Evolutionary conservation across 148 eudicot genomes (phyloP), one percentile per base, ranked within the genome.

Genomic region (Vaccinium corymbosum): DNA sequence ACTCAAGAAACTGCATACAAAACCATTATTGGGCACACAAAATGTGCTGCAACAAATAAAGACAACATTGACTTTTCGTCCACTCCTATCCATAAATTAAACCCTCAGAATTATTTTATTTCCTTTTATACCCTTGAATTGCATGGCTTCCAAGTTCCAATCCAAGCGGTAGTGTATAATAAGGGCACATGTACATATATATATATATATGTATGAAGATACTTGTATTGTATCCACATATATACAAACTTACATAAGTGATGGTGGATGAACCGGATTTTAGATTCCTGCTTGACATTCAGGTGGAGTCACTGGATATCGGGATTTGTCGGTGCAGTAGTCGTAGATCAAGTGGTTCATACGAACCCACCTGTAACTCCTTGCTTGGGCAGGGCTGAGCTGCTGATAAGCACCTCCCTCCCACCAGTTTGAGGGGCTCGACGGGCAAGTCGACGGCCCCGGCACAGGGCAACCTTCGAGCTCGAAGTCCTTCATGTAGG

Each of bases 251-350:
- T 0, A 27, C 25, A 11, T 27, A 66, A 20, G 68, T 62, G 72
- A 66, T 15, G 1, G 72, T 1, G 25, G 7, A 17, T 9, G 10
- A n/a, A 57, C 7, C 4, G 14, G 13, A 20, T 72, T 75, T 89
- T 77, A 91, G 53, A 87, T 87, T 32, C 95, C 94, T 1, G 86
- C 88, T 2, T 17, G 19, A 74, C 98, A 95, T 32, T 95, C 98
- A 0, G 84, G 89, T 22, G 94, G 94, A 29, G 91, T 61, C 48
- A 84, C 76, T 0, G 88, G 85, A 55, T 81, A 86, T 2, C 94
- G 88, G 5, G 94, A 71, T 66, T 87, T 90, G 51, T 91, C 94
- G 17, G 79, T 80, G 70, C 94, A 91, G 48, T 90, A 91, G 20
- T 91, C 92, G 11, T 91, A 91, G 62, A 89, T 80, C 92, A 91